Percentiles rank a stretch among this genome's conserved stretches.
phyloP scores from a whole-genome alignment of 2,329 filamentous ascomycete species.

The Elsinoe batatas region DNA sequence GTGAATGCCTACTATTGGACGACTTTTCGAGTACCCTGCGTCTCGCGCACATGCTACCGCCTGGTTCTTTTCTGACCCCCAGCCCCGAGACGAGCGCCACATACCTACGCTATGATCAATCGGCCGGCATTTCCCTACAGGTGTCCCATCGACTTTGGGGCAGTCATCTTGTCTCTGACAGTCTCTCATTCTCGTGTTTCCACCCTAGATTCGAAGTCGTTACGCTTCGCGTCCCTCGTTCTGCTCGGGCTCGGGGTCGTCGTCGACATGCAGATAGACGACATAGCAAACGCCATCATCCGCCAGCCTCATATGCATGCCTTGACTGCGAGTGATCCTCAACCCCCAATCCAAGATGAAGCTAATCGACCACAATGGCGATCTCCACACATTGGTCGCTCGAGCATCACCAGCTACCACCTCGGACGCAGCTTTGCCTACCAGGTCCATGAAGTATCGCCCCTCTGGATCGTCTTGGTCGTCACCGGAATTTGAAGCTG shows the following conservation, averaged over 20 bases:
- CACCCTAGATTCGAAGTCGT: no score
- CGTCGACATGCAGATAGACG: conserved; percentile 22
- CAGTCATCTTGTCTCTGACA: no score
- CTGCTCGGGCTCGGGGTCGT: background rate
- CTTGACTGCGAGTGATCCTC: conserved; percentile 23
- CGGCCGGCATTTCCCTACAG: no score
- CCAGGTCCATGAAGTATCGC: conserved; percentile 13
- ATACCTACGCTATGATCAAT: no score
- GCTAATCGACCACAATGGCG: conserved; percentile 20
- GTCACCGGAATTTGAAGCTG: conserved; percentile 15
- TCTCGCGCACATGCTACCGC: background rate
- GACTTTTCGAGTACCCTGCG: no score
- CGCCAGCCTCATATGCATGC: conserved; percentile 26
- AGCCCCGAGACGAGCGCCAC: no score
- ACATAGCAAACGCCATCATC: conserved; percentile 22
- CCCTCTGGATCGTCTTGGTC: conserved; percentile 19
- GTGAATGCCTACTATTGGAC: background rate
- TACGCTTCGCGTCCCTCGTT: no score
- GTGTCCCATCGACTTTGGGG: no score
- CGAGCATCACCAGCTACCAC: background rate
- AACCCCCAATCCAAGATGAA: conserved; percentile 25
- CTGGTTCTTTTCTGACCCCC: background rate
- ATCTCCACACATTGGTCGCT: conserved; percentile 19
- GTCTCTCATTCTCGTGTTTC: no score
- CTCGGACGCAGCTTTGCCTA: conserved; percentile 14